Conservation (phyloP, 345 rosid genomes). For the Chamaenerion angustifolium region DNA sequence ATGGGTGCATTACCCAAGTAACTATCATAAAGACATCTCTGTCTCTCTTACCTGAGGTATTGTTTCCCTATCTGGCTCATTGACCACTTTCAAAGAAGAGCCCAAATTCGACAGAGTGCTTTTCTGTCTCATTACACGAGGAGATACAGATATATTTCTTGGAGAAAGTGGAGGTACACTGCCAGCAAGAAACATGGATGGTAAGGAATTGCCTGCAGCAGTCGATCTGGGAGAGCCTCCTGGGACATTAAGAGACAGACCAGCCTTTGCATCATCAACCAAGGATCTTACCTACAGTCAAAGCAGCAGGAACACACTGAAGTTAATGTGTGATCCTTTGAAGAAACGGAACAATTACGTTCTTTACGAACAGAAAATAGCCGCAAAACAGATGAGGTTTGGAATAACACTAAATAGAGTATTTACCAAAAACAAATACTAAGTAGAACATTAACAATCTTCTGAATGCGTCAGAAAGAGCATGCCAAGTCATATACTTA, state of each 20-base stretch:
- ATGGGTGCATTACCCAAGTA: no score
- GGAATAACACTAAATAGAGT: no score
- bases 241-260: slow-evolving; percentile 32
- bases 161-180: slow-evolving; percentile 92
- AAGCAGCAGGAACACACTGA: background rate
- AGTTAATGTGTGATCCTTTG: background rate
- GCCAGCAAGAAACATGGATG: slow-evolving; percentile 69
- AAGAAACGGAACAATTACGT: no score
- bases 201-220: slow-evolving; percentile 42
- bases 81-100: slow-evolving; percentile 52
- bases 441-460: no score
- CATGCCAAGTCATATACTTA: no score
- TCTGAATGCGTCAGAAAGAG: no score
- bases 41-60: slow-evolving; percentile 63
- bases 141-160: slow-evolving; percentile 59
- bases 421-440: no score
- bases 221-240: slow-evolving; percentile 28
- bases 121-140: slow-evolving; percentile 51
- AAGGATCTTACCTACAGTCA: slow-evolving; percentile 51
- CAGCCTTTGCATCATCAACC: slow-evolving; percentile 61
- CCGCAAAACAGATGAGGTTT: no score
- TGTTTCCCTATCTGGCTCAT: slow-evolving; percentile 45
- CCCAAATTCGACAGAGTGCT: slow-evolving; percentile 55
- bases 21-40: slow-evolving; percentile 4
- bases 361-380: no score